These are phyloP conservation scores for Cercospora berteroae DNA, from an alignment of 2,329 filamentous ascomycete genomes.

Conservation along the genomic window DNA sequence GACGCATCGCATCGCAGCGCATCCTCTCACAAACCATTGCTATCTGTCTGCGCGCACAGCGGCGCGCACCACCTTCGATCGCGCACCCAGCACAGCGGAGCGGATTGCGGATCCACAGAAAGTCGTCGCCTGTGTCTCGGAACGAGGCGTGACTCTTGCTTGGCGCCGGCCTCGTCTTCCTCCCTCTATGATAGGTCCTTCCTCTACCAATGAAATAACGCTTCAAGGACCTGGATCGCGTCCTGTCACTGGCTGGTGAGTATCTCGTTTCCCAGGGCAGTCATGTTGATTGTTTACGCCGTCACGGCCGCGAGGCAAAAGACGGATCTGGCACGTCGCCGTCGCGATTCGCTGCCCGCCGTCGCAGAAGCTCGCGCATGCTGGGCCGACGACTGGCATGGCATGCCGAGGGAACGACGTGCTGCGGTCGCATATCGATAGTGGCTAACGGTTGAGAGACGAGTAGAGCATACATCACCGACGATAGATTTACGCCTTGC, in stretches of 20 bases:
- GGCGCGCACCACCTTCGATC: not conserved
- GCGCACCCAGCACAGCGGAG: constrained; percentile 3
- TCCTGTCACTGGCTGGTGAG: constrained; percentile 18
- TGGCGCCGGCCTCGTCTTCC: not conserved
- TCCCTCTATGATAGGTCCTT: constrained; percentile 13
- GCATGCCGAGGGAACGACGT: not conserved
- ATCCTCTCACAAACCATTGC: not conserved
- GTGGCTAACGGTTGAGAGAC: constrained; percentile 7
- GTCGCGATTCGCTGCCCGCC: constrained; percentile 6
- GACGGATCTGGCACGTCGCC: constrained; percentile 8
- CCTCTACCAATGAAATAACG: constrained; percentile 14
- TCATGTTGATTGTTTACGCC: constrained; percentile 18
- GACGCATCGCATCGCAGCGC: not conserved
- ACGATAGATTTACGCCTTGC: not conserved
- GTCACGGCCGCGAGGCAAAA: not conserved
- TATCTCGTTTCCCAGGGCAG: constrained; percentile 14
- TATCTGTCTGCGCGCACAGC: not conserved
- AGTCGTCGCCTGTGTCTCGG: not conserved
- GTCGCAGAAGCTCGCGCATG: constrained; percentile 6
- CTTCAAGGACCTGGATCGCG: constrained; percentile 18
- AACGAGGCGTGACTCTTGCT: constrained; percentile 5
- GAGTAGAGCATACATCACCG: not conserved
- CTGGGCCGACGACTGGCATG: not conserved
- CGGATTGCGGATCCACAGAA: constrained; percentile 1
- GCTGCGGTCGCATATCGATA: constrained; percentile 2